These are phyloP conservation scores for Pinus tabuliformis DNA, from an alignment of 75 land plant genomes.

Conservation along the genomic window DNA sequence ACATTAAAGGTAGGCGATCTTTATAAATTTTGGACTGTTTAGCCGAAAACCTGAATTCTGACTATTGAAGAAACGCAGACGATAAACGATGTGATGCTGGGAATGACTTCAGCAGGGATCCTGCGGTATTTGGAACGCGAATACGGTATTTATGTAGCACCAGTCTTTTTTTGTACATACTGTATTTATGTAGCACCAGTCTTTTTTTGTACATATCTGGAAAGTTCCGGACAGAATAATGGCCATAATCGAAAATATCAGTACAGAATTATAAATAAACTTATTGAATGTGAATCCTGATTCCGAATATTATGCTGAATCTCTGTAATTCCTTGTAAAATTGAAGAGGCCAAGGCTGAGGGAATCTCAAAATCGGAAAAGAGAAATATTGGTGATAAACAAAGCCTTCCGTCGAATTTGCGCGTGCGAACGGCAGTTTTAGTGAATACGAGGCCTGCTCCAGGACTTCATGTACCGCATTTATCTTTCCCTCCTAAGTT, in stretches of 20 bases:
- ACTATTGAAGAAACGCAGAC: too few species aligned
- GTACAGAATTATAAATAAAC: too few species aligned
- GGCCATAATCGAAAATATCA: background rate
- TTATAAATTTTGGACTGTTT: background rate
- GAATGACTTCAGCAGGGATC: conserved; percentile 57
- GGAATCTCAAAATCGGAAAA: background rate
- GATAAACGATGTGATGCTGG: background rate
- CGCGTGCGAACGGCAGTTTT: conserved; percentile 53
- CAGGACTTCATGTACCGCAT: conserved; percentile 57
- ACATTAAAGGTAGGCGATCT: background rate
- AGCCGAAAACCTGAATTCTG: too few species aligned
- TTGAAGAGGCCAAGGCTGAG: background rate
- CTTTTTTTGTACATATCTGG: background rate
- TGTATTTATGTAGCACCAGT: too few species aligned
- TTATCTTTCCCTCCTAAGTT: background rate
- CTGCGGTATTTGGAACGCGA: conserved; percentile 49
- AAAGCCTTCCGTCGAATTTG: conserved; percentile 30
- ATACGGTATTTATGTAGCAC: conserved; percentile 21
- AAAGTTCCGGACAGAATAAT: background rate
- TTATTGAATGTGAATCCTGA: background rate
- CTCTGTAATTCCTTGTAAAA: background rate
- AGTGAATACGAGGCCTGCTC: conserved; percentile 58
- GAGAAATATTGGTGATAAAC: background rate
- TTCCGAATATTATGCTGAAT: background rate
- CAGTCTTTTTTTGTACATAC: too few species aligned